A percentile compares a stretch with the other conserved stretches of the same genome.
Conservation (phyloP, 139 green algal genomes). For the Chlorella sp. region DNA sequence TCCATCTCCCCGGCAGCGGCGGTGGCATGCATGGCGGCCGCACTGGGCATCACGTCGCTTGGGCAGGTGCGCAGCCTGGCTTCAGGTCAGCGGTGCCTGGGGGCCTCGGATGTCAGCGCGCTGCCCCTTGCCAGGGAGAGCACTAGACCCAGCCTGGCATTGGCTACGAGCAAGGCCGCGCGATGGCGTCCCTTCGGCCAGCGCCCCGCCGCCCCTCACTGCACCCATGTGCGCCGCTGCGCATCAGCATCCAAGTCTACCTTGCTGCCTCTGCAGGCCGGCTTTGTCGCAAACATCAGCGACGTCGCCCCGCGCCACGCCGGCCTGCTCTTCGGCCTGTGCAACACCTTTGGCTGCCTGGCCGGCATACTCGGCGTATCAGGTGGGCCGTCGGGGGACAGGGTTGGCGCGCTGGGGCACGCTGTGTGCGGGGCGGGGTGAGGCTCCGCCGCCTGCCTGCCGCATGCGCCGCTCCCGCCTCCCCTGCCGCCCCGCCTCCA, state of each 20-base stretch:
- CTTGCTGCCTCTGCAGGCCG: slow-evolving; percentile 45
- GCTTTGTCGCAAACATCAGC: slow-evolving; percentile 88
- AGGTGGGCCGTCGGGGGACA: background rate
- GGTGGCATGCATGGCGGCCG: slow-evolving; percentile 68
- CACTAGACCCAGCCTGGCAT: too few species aligned
- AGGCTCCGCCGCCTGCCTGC: too few species aligned
- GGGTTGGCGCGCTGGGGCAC: background rate
- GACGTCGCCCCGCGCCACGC: slow-evolving; percentile 83
- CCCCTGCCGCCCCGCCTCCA: too few species aligned
- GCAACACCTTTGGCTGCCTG: slow-evolving; percentile 87
- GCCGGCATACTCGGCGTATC: slow-evolving; percentile 75
- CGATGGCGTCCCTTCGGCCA: too few species aligned
- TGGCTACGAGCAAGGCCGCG: too few species aligned
- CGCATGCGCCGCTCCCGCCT: too few species aligned
- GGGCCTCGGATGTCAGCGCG: too few species aligned
- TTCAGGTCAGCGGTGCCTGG: slow-evolving; percentile 42
- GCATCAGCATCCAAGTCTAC: too few species aligned
- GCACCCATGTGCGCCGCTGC: too few species aligned
- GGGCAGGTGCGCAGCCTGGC: slow-evolving; percentile 64
- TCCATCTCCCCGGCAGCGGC: slow-evolving; percentile 39
- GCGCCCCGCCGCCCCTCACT: too few species aligned
- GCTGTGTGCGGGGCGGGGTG: too few species aligned
- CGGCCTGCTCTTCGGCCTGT: slow-evolving; percentile 86
- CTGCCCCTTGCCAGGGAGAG: too few species aligned
- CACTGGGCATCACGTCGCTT: slow-evolving; percentile 79